phyloP scores from a whole-genome alignment of 2,329 filamentous ascomycete genomes.

The Lecanicillium sp. region DNA sequence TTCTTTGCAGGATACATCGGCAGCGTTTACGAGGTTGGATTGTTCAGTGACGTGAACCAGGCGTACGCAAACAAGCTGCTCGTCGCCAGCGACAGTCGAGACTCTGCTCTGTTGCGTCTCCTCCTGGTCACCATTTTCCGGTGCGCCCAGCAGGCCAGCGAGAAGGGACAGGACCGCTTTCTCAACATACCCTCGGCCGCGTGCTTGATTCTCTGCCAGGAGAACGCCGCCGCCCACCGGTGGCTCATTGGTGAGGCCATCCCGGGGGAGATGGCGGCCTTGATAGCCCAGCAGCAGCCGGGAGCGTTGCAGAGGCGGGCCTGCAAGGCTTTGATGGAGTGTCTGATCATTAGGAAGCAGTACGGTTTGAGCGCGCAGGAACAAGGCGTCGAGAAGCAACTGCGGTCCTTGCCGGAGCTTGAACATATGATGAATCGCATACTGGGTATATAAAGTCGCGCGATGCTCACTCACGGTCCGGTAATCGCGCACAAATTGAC shows the following conservation, averaged over 20 bases:
- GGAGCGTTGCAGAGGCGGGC: not conserved
- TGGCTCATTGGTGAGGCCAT: conserved; percentile 1
- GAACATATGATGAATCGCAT: too few species aligned
- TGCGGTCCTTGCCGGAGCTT: too few species aligned
- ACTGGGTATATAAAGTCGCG: too few species aligned
- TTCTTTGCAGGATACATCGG: not conserved
- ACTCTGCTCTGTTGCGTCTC: not conserved
- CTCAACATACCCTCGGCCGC: not conserved
- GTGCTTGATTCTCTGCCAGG: conserved; percentile 1
- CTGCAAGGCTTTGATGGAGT: not conserved
- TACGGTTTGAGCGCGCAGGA: not conserved
- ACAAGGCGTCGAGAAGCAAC: too few species aligned
- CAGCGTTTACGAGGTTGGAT: not conserved
- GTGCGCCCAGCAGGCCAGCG: not conserved
- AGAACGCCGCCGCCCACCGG: not conserved
- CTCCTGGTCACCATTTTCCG: not conserved
- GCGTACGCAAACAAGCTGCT: not conserved
- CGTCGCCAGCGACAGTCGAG: not conserved
- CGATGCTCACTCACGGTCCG: too few species aligned
- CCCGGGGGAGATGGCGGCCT: not conserved
- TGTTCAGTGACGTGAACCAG: not conserved
- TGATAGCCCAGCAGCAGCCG: not conserved
- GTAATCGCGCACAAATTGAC: too few species aligned
- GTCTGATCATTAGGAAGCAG: not conserved
- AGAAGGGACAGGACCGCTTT: not conserved